A percentile compares a stretch with the other conserved stretches of the same genome.
Conservation (phyloP, 1,139 yeast genomes). For the Taphrina communis region DNA sequence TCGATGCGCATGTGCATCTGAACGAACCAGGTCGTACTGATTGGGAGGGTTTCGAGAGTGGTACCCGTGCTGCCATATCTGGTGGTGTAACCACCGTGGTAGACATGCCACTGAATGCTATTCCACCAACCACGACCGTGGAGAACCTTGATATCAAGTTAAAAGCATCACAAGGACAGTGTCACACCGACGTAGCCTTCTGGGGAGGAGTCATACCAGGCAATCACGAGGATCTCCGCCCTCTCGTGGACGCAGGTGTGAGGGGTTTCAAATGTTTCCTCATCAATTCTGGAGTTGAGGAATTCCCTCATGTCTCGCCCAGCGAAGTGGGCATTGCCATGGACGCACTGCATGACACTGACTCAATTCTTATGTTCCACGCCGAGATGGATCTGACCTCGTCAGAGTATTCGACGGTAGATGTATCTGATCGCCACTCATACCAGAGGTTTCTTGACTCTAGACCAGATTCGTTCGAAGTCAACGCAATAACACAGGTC, state of each 20-base stretch:
- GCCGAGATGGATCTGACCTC: conserved; percentile 58
- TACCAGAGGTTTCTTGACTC: conserved; percentile 55
- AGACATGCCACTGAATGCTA: conserved; percentile 44
- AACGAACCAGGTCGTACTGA: conserved; percentile 95
- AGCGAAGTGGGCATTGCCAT: conserved; percentile 55
- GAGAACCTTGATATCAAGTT: conserved; percentile 56
- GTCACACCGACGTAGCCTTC: conserved; percentile 93
- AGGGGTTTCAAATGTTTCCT: conserved; percentile 58
- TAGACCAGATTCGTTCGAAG: conserved; percentile 58
- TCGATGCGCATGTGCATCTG: conserved; percentile 90
- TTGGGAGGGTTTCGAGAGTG: conserved; percentile 95
- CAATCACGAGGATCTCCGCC: conserved; percentile 44
- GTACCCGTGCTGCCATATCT: conserved; percentile 87
- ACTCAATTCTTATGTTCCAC: conserved; percentile 59
- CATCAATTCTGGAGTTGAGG: conserved; percentile 40
- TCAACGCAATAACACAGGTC: conserved; percentile 59
- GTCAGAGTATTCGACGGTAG: conserved; percentile 54
- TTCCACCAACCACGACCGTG: conserved; percentile 63
- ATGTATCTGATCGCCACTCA: conserved; percentile 54
- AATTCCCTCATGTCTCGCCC: conserved; percentile 51
- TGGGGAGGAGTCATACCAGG: conserved; percentile 51
- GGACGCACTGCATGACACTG: conserved; percentile 50
- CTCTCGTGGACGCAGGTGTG: conserved; percentile 60
- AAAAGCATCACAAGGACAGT: conserved; percentile 75
- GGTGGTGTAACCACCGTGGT: conserved; percentile 91